These are phyloP conservation scores for Kwoniella europaea DNA, from an alignment of 768 basidiomycete species.

Conservation along the genomic window DNA sequence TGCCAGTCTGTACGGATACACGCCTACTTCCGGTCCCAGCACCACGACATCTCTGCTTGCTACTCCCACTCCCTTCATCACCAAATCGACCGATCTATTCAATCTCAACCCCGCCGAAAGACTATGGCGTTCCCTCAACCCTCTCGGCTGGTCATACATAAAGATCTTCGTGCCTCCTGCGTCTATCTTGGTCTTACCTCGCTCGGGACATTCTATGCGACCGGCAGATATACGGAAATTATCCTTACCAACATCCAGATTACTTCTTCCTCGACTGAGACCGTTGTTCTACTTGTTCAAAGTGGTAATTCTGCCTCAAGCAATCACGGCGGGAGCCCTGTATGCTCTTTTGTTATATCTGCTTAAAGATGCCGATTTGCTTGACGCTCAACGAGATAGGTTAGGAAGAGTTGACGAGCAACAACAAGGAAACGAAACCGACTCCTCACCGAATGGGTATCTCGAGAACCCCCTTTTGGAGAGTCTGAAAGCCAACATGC, in stretches of 20 bases:
- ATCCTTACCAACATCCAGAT: slow-evolving; percentile 36
- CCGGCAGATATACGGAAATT: slow-evolving; percentile 50
- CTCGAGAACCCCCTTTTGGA: slow-evolving; percentile 25
- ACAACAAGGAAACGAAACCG: slow-evolving; percentile 14
- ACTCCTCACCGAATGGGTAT: slow-evolving; percentile 1
- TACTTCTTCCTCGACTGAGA: slow-evolving; percentile 58
- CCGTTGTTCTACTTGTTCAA: slow-evolving; percentile 75
- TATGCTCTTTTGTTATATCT: slow-evolving; percentile 82
- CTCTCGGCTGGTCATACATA: slow-evolving; percentile 36
- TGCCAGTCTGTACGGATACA: slow-evolving; percentile 52
- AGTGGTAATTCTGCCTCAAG: slow-evolving; percentile 84
- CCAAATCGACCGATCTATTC: slow-evolving; percentile 9
- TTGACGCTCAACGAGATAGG: slow-evolving; percentile 75
- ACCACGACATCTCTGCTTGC: slow-evolving; percentile 3
- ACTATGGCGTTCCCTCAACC: slow-evolving; percentile 54
- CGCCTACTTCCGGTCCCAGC: slow-evolving; percentile 14
- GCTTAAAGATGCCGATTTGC: slow-evolving; percentile 85
- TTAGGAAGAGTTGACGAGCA: slow-evolving; percentile 31
- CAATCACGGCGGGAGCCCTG: slow-evolving; percentile 72
- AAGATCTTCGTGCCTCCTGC: slow-evolving; percentile 60
- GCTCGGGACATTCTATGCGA: slow-evolving; percentile 37
- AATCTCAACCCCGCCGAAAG: slow-evolving; percentile 26
- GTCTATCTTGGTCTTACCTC: slow-evolving; percentile 67
- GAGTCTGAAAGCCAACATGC: slow-evolving; percentile 66
- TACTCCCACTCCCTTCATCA: slow-evolving; percentile 22